Conservation (phyloP, 805 yeast genomes). For the Ogataea trehaloabstinens region DNA sequence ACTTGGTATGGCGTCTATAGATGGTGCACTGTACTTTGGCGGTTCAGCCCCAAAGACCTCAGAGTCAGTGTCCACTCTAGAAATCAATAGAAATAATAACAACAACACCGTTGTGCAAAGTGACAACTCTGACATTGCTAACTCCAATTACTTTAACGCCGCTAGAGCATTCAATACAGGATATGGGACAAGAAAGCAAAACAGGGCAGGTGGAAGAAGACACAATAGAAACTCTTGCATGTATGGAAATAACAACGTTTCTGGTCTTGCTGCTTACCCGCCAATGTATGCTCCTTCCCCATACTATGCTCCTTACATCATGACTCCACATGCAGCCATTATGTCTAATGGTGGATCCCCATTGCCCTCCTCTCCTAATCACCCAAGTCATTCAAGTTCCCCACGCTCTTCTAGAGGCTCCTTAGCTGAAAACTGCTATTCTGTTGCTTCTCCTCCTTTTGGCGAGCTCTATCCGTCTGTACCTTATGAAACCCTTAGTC, state of each 20-base stretch:
- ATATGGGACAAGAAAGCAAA: background rate
- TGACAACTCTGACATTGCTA: background rate
- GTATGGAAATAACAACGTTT: conserved; percentile 8
- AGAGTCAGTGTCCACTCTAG: conserved; percentile 11
- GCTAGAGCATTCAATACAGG: background rate
- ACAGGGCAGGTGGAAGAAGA: background rate
- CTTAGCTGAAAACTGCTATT: conserved; percentile 5
- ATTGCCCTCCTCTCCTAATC: conserved; percentile 12
- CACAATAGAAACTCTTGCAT: conserved; percentile 8
- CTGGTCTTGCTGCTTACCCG: conserved; percentile 13
- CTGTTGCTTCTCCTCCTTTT: background rate
- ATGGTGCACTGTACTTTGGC: conserved; percentile 4
- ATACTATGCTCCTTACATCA: conserved; percentile 20
- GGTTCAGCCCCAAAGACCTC: conserved; percentile 15
- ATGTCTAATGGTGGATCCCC: conserved; percentile 1
- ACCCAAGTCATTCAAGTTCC: conserved; percentile 14
- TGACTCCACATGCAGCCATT: conserved; percentile 14
- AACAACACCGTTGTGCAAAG: background rate
- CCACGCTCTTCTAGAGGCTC: conserved; percentile 17
- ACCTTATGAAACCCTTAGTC: no score
- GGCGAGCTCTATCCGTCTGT: background rate
- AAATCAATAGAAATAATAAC: conserved; percentile 5
- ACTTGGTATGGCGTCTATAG: conserved; percentile 6
- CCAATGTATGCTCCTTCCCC: conserved; percentile 16
- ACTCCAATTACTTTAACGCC: background rate